Evolutionary conservation across 2,329 filamentous ascomycete species (phyloP).

Genomic region (Verticillium klebahnii): DNA sequence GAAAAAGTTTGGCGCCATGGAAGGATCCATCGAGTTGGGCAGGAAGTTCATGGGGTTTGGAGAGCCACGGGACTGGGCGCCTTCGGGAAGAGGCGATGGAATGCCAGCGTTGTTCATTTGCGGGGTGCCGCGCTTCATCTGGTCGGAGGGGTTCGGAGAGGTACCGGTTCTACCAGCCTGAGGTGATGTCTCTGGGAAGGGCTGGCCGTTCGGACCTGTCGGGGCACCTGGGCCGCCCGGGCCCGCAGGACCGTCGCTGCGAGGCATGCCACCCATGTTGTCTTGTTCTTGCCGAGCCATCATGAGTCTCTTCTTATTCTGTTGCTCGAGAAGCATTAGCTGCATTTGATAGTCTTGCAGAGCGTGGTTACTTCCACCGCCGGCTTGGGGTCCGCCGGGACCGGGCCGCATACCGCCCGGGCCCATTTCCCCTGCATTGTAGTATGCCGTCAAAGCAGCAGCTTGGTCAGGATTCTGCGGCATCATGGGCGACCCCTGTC

Average conservation of each 20-base stretch:
- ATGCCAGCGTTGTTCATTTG: conserved; percentile 67
- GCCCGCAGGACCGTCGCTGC: conserved; percentile 45
- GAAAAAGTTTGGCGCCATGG: conserved; percentile 56
- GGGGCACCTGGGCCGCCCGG: conserved; percentile 51
- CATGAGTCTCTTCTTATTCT: conserved; percentile 81
- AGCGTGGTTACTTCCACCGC: conserved; percentile 67
- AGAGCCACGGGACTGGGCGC: conserved; percentile 60
- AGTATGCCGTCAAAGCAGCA: conserved; percentile 50
- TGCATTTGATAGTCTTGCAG: conserved; percentile 89
- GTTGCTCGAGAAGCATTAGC: conserved; percentile 79
- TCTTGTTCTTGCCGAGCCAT: conserved; percentile 82
- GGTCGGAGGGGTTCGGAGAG: conserved; percentile 72
- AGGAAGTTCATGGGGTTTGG: conserved; percentile 63
- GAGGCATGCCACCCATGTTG: conserved; percentile 42
- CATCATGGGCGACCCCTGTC: conserved; percentile 82
- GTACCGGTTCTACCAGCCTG: conserved; percentile 64
- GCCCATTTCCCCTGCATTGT: conserved; percentile 59
- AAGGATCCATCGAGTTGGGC: conserved; percentile 57
- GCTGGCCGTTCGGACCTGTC: conserved; percentile 53
- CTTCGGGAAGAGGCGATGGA: conserved; percentile 68
- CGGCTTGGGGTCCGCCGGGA: conserved; percentile 41
- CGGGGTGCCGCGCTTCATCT: conserved; percentile 74
- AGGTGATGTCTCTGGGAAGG: conserved; percentile 66
- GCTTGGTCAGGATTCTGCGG: conserved; percentile 63
- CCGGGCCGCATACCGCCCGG: conserved; percentile 55